Evolutionary conservation across 768 basidiomycete genomes (phyloP), one percentile per base, ranked within the genome.

Genomic region (Boletus edulis): DNA sequence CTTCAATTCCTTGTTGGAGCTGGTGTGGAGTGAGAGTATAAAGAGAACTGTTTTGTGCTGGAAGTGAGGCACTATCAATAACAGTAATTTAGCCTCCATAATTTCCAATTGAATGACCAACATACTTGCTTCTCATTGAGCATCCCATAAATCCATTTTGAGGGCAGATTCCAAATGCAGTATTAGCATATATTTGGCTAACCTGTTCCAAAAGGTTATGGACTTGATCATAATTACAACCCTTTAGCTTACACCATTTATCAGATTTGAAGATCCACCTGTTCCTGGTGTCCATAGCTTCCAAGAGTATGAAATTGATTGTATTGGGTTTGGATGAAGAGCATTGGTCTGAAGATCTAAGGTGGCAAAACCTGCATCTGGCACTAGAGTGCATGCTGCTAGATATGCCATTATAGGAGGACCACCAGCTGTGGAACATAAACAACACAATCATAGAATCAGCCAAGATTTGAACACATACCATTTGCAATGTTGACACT

Each of bases 351-450:
- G 54, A 39, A 49, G 8, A 15, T 65, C 46, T 4, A 64, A 15
- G 1, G n/a, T 57, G 5, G 43, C 49, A 42, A n/a, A 13, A 6
- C 3, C 17, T 9, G 44, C 5, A 32, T 56, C 20, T 22, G 58
- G 20, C 14, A 18, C 13, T 9, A 63, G 6, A 12, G 35, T 41
- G 14, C 61, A 62, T 17, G 53, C 49, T 35, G 61, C 52, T 15
- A 62, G 12, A 42, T 59, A 52, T 6, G 35, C 22, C 10, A 22
- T 35, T 4, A 60, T 10, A 40, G 44, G 24, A 31, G 18, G 2
- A 14, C 17, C 31, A 42, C 3, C 4, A 18, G n/a, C 46, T 49
- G 18, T 38, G 14, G 35, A 14, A 35, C 5, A 24, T 40, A 46
- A 31, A 4, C 22, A 5, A 17, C n/a, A 14, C 15, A 2, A 1